Evolutionary conservation across 1,284 basidiomycete genomes (phyloP).

Genomic region (Austroboletus niveus): DNA sequence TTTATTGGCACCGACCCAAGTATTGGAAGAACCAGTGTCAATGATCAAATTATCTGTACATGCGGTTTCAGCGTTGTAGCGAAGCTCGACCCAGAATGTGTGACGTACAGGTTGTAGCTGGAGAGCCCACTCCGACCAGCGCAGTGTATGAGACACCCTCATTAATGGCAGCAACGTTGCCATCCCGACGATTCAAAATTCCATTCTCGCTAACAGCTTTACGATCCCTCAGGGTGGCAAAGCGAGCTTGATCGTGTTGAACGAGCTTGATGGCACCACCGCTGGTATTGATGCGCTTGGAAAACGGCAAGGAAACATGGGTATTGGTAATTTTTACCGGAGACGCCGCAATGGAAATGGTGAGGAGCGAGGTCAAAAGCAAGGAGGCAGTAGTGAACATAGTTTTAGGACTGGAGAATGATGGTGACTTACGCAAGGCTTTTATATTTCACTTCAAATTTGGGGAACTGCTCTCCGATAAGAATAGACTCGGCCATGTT

Average conservation of each 20-base stretch:
- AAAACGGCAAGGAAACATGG: conserved; percentile 46
- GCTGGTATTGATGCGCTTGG: conserved; percentile 48
- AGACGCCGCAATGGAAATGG: conserved; percentile 46
- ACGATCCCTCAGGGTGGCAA: conserved; percentile 40
- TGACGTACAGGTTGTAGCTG: conserved; percentile 53
- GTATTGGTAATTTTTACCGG: conserved; percentile 41
- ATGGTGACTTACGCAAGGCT: too few relatives aligned
- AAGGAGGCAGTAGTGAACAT: conserved; percentile 26
- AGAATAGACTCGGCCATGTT: too few relatives aligned
- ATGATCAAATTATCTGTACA: conserved; percentile 28
- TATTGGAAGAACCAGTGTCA: conserved; percentile 48
- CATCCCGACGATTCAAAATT: conserved; percentile 36
- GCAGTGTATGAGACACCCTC: conserved; percentile 51
- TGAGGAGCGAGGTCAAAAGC: conserved; percentile 41
- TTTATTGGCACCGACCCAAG: conserved; percentile 53
- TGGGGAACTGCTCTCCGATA: too few relatives aligned
- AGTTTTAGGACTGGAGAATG: too few relatives aligned
- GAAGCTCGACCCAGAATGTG: background rate
- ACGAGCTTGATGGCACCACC: conserved; percentile 48
- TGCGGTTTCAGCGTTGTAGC: too few relatives aligned
- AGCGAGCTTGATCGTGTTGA: conserved; percentile 53
- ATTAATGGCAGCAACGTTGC: conserved; percentile 41
- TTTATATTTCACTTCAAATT: too few relatives aligned
- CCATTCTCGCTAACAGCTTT: conserved; percentile 34
- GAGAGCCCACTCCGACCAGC: conserved; percentile 55